A percentile compares a stretch with the other conserved stretches of the same genome.
phyloP scores from a whole-genome alignment of 495 filamentous ascomycete genomes.

The Penicillium odoratum region DNA sequence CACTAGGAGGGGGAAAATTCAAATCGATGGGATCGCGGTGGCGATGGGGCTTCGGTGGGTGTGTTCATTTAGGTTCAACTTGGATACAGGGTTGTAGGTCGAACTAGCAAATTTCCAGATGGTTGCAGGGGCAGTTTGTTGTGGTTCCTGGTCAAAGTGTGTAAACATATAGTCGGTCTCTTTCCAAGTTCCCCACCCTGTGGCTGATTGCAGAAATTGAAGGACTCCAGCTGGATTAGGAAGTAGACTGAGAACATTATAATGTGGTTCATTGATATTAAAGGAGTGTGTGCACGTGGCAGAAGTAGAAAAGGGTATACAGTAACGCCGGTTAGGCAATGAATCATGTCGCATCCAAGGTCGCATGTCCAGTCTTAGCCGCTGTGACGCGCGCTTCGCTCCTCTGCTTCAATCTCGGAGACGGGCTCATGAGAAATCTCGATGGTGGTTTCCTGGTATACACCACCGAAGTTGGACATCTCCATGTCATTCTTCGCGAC shows the following conservation, averaged over 20 bases:
- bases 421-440: constrained; percentile 42
- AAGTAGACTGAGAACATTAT: background rate
- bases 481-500: constrained; percentile 38
- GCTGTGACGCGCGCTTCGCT: constrained; percentile 7
- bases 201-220: background rate
- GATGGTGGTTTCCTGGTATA: constrained; percentile 45
- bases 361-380: constrained; percentile 3
- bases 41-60: background rate
- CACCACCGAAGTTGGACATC: constrained; percentile 32
- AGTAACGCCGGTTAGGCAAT: background rate
- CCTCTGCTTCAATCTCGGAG: background rate
- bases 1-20: background rate
- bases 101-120: background rate
- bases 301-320: background rate
- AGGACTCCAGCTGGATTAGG: background rate
- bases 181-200: background rate
- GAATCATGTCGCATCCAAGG: background rate
- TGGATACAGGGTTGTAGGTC: background rate
- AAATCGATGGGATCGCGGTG: background rate
- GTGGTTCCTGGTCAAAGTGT: no score
- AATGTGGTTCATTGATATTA: background rate
- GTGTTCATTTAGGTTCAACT: background rate
- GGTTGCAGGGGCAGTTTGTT: no score
- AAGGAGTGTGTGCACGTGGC: background rate
- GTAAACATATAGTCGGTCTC: no score